These are phyloP conservation scores for Saccharomyces hybrid DNA, from an alignment of 1,139 yeast species.

Conservation along the genomic window DNA sequence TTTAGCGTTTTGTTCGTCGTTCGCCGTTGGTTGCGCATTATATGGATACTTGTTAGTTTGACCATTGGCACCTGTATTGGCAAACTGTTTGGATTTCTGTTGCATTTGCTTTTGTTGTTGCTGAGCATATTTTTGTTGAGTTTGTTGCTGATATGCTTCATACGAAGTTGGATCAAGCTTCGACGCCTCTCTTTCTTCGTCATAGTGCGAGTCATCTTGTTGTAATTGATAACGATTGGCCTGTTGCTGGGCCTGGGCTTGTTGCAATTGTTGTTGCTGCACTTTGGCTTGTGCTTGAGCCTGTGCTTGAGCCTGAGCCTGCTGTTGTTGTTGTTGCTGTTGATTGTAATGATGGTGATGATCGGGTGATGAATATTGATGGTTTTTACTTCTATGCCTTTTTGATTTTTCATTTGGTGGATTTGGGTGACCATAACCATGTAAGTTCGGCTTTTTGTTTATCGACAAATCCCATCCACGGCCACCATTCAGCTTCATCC, in stretches of 20 bases:
- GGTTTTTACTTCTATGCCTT: constrained; percentile 38
- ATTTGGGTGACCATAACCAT: constrained; percentile 71
- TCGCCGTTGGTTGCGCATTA: constrained; percentile 25
- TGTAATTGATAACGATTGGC: constrained; percentile 10
- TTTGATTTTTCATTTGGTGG: constrained; percentile 41
- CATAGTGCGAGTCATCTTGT: not conserved
- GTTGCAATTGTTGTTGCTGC: not conserved
- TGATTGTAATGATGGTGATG: not conserved
- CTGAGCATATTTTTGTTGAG: constrained; percentile 30
- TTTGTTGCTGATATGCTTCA: constrained; percentile 33
- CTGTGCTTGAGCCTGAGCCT: not conserved
- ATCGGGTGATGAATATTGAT: not conserved
- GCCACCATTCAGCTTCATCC: constrained; percentile 79
- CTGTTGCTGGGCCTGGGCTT: not conserved
- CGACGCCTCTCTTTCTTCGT: constrained; percentile 1
- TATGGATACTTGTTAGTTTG: constrained; percentile 15
- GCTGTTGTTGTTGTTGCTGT: not conserved
- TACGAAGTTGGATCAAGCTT: constrained; percentile 32
- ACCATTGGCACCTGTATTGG: constrained; percentile 10
- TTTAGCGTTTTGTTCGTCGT: constrained; percentile 6
- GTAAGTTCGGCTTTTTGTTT: constrained; percentile 71
- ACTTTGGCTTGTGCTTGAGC: not conserved
- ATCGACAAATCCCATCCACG: constrained; percentile 77
- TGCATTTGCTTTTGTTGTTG: constrained; percentile 25
- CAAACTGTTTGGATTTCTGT: constrained; percentile 9